Evolutionary conservation across 176 grass and related monocot genomes (phyloP), one percentile per base, ranked within the genome.

Genomic region (Oryza nivara): DNA sequence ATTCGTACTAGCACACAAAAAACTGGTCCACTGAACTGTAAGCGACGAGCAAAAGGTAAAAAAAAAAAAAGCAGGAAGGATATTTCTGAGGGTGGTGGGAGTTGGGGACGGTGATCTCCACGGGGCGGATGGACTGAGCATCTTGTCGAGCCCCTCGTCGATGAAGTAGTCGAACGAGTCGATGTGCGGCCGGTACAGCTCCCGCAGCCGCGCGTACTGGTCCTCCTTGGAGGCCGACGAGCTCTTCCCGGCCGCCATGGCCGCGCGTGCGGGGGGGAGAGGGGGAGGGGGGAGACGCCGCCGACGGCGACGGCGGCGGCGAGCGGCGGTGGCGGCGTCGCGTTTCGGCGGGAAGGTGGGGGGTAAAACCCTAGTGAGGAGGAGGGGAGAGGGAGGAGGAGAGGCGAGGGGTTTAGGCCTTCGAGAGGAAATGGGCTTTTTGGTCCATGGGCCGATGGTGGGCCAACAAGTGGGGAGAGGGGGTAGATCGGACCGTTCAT

Each of bases 91-190:
- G n/a, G 56, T 92, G 48, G 20, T 75, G 23, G 60, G 86, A 85
- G 73, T 76, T 72, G 82, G 84, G 92, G 20, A 92, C 82, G 25
- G 3, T 38, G 25, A 95, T 92, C 75, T 93, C 95, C 6, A 87
- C 15, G 68, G 95, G 72, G 3, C 89, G 88, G 81, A 94, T 86
- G 65, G 86, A 80, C 9, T 75, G 6, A 93, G 65, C 38, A 88
- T 88, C 73, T 92, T 86, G 49, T 98, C 87, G 54, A 98, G 87
- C 12, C 95, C 92, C 38, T 90, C 60, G 7, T 98, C 95, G 68
- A 98, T 43, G 80, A 98, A 93, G 75, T 90, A 90, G 74, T 98
- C 81, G 65, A 95, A 98, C 17, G 89, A 95, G 64, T 98, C 93
- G 60, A 98, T 58, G 72, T 95, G 96, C 52, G 96, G 96, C 28